phyloP scores from a whole-genome alignment of 176 grass and related monocot genomes.

The sorghum (Sorghum bicolor) region Sorghum_bicolor_NCBIv3 NC_012871.2:3844001-3844500 shows the following conservation, averaged over 20 bases:
- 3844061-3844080: constrained; percentile 11
- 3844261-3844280: constrained; percentile 93
- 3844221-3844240: constrained; percentile 39
- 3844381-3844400: background rate
- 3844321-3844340: background rate
- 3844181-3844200: background rate
- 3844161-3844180: background rate
- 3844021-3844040: constrained; percentile 61
- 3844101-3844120: background rate
- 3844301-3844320: background rate
- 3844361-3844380: background rate
- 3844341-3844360: background rate
- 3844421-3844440: background rate
- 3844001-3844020: constrained; percentile 26
- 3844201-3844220: background rate
- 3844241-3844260: constrained; percentile 91
- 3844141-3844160: background rate
- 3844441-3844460: background rate
- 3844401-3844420: background rate
- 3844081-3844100: background rate
- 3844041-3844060: constrained; percentile 48
- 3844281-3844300: constrained; percentile 61
- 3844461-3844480: background rate
- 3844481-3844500: background rate
- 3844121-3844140: background rate